A percentile compares a stretch with the other conserved stretches of the same genome.
Conservation (phyloP, 176 grass and related monocot species). For the Bromus sterilis region DNA sequence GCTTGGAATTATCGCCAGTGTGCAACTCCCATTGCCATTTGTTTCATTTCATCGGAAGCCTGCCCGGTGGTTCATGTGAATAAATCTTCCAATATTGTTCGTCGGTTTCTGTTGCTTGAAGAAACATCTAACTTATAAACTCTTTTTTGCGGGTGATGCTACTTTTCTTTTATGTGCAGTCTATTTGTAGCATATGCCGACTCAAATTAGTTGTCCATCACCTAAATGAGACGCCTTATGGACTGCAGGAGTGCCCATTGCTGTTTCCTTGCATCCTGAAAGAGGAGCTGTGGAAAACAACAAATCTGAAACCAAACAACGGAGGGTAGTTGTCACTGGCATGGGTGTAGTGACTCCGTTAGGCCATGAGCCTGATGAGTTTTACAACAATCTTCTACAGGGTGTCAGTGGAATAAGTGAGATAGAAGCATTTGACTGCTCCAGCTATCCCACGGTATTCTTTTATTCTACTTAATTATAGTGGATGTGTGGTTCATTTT, state of each 20-base stretch:
- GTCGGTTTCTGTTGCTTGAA: neutral
- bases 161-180: neutral
- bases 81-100: neutral
- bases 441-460: conserved; percentile 83
- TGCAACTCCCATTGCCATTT: neutral
- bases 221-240: conserved; percentile 20
- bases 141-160: neutral
- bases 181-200: neutral
- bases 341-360: conserved; percentile 93
- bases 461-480: neutral
- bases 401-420: conserved; percentile 88
- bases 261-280: conserved; percentile 80
- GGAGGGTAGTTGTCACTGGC: conserved; percentile 94
- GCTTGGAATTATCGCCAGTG: neutral
- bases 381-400: conserved; percentile 90
- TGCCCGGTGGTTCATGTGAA: neutral
- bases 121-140: neutral
- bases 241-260: conserved; percentile 66
- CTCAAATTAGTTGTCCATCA: neutral
- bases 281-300: conserved; percentile 46
- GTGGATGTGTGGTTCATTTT: conserved; percentile 3
- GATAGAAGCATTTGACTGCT: conserved; percentile 90
- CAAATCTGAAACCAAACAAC: conserved; percentile 43
- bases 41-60: neutral
- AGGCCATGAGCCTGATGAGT: conserved; percentile 94